A percentile compares a stretch with the other conserved stretches of the same genome.
These are phyloP conservation scores for Shiraia sp. DNA, from an alignment of 2,329 filamentous ascomycete genomes.

Conservation along the genomic window DNA sequence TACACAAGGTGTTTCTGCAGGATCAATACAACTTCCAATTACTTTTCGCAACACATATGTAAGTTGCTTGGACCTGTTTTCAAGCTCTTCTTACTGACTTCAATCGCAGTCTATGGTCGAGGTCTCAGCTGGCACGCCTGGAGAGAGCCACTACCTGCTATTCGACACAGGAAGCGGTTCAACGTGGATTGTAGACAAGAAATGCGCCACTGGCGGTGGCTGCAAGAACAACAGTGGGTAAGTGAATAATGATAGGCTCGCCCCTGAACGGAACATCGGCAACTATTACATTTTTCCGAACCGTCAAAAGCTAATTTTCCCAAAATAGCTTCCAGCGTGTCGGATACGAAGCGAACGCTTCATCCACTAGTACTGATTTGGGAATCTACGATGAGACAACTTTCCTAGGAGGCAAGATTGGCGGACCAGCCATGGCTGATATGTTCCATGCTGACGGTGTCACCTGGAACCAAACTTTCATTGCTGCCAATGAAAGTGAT, in stretches of 20 bases:
- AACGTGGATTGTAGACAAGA: constrained; percentile 13
- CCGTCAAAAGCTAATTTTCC: too few relatives aligned
- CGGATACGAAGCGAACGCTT: constrained; percentile 15
- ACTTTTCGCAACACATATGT: too few relatives aligned
- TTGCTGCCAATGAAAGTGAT: constrained; percentile 15
- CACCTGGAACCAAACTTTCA: constrained; percentile 25
- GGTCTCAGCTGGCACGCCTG: constrained; percentile 11
- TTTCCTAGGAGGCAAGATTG: constrained; percentile 18
- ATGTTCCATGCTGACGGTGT: constrained; percentile 11
- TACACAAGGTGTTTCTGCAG: too few relatives aligned
- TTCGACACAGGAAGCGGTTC: constrained; percentile 24
- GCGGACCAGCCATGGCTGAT: constrained; percentile 12
- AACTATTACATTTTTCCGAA: too few relatives aligned
- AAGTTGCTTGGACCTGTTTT: too few relatives aligned
- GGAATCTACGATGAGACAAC: constrained; percentile 6
- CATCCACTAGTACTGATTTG: constrained; percentile 12
- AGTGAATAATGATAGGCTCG: constrained; percentile 12
- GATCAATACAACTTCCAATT: too few relatives aligned
- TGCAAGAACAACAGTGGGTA: constrained; percentile 10
- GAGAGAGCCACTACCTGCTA: constrained; percentile 14
- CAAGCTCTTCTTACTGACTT: too few relatives aligned
- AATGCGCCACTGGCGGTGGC: constrained; percentile 11
- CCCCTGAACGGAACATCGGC: too few relatives aligned
- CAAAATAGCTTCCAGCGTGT: too few relatives aligned
- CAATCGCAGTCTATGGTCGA: too few relatives aligned